These are phyloP conservation scores for Phanerochaete sordida DNA, from an alignment of 768 basidiomycete species.

Conservation along the genomic window DNA sequence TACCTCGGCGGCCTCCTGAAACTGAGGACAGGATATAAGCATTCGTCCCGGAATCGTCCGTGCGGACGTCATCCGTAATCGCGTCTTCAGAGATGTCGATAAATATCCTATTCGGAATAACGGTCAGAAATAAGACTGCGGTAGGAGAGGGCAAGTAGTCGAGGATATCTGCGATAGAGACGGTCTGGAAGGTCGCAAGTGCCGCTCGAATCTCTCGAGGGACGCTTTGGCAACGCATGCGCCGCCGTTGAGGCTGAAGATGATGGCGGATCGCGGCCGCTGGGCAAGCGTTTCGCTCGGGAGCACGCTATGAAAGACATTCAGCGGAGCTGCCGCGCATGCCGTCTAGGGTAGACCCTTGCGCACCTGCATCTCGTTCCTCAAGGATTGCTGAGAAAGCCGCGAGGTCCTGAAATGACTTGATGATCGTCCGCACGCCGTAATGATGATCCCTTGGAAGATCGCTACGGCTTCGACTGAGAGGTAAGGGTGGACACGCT, in stretches of 20 bases:
- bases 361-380: constrained; percentile 23
- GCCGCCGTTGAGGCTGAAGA: constrained; percentile 32
- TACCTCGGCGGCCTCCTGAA: too few relatives aligned
- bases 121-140: background rate
- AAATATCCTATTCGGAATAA: constrained; percentile 13
- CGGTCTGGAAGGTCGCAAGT: constrained; percentile 36
- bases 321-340: background rate
- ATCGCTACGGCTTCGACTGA: too few relatives aligned
- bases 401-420: constrained; percentile 29
- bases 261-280: constrained; percentile 31
- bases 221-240: constrained; percentile 27
- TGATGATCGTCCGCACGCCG: constrained; percentile 32
- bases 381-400: constrained; percentile 24
- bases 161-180: constrained; percentile 29
- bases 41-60: constrained; percentile 15
- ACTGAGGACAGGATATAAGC: background rate
- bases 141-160: constrained; percentile 14
- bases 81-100: constrained; percentile 5
- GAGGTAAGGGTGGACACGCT: too few relatives aligned
- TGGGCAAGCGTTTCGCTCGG: constrained; percentile 30
- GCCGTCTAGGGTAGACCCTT: background rate
- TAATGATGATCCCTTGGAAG: constrained; percentile 37
- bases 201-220: constrained; percentile 13
- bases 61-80: background rate
- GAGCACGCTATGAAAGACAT: constrained; percentile 5